Base-by-base conservation (phyloP, 257 asterid species). In the Lycium ferocissimum region DNA sequence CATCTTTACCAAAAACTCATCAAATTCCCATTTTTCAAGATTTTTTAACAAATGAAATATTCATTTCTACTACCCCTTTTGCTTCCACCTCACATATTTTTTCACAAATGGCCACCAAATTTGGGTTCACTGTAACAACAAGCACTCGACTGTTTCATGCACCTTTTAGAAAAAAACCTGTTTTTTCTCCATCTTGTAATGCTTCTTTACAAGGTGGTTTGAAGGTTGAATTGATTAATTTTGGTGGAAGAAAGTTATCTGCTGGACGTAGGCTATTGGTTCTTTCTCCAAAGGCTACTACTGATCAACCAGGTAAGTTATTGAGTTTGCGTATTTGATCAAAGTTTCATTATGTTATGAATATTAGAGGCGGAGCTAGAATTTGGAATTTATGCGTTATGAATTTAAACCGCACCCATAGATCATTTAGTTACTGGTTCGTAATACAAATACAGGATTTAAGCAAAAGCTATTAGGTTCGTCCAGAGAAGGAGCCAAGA, bases 291-390 rank as follows among this genome's bases (percentile, higher is more conserved):
- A 91, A 87, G 87, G 95, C 99, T 83, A 86, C 97, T n/a, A 88
- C 94, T 82, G 99, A 96, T 84, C 94, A 94, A 87, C 94, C 94
- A 92, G 99, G 99, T 94, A 82, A 79, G 53, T 47, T 18, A 14
- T 10, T 33, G 37, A 63, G 8, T 66, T 62, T 22, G 1, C 7
- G 1, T 57, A 17, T 45, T 58, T 57, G 63, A 53, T 53, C 18
- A 53, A 11, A 53, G 58, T 53, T 53, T 53, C 17, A 53, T 13
- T 12, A 3, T 1, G 15, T 54, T 54, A 11, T 13, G 7, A 13
- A 54, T 13, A 12, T 4, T 12, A 49, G 54, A 49, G 2, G 12
- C 54, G 10, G 54, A 49, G 54, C 2, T 11, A 49, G 54, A 49
- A 49, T 49, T 49, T 49, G 54, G 8, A 49, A 3, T 10, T 49